Evolutionary conservation across 2,329 filamentous ascomycete genomes (phyloP).

Genomic region (Apiospora arundinis): DNA sequence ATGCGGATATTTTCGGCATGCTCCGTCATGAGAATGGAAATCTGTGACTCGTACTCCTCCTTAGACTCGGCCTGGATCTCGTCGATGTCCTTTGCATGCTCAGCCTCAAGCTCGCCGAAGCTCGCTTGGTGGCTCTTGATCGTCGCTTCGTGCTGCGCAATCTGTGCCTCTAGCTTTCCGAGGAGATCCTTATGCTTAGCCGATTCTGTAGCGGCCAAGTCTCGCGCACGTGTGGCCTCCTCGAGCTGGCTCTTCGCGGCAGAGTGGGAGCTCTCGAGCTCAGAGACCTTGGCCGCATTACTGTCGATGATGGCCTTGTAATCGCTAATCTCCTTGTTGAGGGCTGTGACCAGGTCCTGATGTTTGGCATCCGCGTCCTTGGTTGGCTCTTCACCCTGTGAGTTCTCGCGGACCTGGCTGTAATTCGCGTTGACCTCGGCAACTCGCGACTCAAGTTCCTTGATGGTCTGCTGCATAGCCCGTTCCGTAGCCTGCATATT

Average conservation of each 20-base stretch:
- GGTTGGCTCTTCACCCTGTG: slow-evolving; percentile 49
- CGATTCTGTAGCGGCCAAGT: slow-evolving; percentile 54
- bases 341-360: slow-evolving; percentile 61
- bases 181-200: slow-evolving; percentile 55
- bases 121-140: slow-evolving; percentile 61
- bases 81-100: slow-evolving; percentile 57
- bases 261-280: slow-evolving; percentile 75
- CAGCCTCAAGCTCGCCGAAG: slow-evolving; percentile 55
- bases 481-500: slow-evolving; percentile 76
- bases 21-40: slow-evolving; percentile 64
- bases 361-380: slow-evolving; percentile 61
- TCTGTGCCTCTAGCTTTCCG: slow-evolving; percentile 62
- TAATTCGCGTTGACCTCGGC: slow-evolving; percentile 60
- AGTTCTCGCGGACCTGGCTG: slow-evolving; percentile 49
- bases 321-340: slow-evolving; percentile 80
- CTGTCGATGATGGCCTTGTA: slow-evolving; percentile 76
- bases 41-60: slow-evolving; percentile 62
- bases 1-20: slow-evolving; percentile 62
- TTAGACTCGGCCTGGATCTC: slow-evolving; percentile 56
- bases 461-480: slow-evolving; percentile 74
- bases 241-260: slow-evolving; percentile 72
- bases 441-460: slow-evolving; percentile 71
- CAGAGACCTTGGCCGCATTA: slow-evolving; percentile 72
- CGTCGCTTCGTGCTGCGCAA: slow-evolving; percentile 63
- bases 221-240: slow-evolving; percentile 66